phyloP scores from a whole-genome alignment of 169 alveolate species.

The Plasmodium chabaudi region DNA sequence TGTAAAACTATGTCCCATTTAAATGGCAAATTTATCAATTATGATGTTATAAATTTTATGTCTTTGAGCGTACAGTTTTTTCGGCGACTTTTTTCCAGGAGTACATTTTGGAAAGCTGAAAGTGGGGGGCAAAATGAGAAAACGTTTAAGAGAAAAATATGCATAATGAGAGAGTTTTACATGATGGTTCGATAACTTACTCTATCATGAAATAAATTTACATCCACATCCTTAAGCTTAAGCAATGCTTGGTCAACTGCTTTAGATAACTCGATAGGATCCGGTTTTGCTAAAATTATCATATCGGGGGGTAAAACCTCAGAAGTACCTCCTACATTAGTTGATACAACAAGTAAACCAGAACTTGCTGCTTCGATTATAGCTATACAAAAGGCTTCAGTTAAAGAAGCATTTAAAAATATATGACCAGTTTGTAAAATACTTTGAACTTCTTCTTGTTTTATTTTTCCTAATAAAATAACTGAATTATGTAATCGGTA shows the following conservation, averaged over 20 bases:
- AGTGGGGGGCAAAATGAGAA: not conserved
- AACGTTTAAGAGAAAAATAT: not conserved
- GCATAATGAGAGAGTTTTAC: too few relatives aligned
- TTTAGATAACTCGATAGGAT: slow-evolving; percentile 78
- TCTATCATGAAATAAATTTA: slow-evolving; percentile 76
- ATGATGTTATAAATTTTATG: too few relatives aligned
- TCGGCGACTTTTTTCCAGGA: slow-evolving; percentile 84
- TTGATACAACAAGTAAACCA: slow-evolving; percentile 97
- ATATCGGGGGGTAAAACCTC: slow-evolving; percentile 90
- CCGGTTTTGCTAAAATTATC: slow-evolving; percentile 83
- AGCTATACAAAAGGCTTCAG: slow-evolving; percentile 99
- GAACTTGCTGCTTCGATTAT: slow-evolving; percentile 99
- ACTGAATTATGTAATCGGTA: slow-evolving; percentile 94
- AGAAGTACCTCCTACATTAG: slow-evolving; percentile 99
- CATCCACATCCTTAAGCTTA: slow-evolving; percentile 72
- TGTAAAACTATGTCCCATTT: too few relatives aligned
- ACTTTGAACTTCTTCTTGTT: slow-evolving; percentile 94
- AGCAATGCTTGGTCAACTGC: slow-evolving; percentile 83
- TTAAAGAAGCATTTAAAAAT: slow-evolving; percentile 97
- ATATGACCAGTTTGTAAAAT: slow-evolving; percentile 97
- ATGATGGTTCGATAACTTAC: not conserved
- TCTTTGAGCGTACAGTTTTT: slow-evolving; percentile 42
- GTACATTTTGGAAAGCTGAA: slow-evolving; percentile 80
- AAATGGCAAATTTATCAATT: too few relatives aligned
- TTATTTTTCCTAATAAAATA: slow-evolving; percentile 93